Evolutionary conservation across 2,329 filamentous ascomycete species (phyloP), one percentile per base, ranked within the genome.

Genomic region (Exophiala viscosa): DNA sequence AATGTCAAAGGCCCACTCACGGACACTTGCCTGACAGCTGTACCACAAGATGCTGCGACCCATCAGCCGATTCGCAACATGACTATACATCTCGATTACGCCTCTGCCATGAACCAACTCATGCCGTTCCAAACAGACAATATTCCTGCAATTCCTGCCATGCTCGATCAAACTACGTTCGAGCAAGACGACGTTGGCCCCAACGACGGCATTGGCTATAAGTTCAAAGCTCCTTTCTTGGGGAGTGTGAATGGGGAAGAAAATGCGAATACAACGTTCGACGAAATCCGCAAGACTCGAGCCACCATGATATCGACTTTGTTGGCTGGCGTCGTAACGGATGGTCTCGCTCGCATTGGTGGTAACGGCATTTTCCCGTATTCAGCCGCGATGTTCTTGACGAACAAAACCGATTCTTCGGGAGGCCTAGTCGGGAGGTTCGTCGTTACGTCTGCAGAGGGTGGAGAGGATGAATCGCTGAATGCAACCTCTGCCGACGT

Each of bases 301-400:
- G 47, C 55, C 18, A 57, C 50, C 6, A 45, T 57, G 51, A 57
- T 57, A 47, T 44, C 50, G 5, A 57, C 55, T 14, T 6, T 57
- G 7, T 31, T 57, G 2, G 50, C 55, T 4, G 55, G 55, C 9
- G 45, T 48, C 11, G 38, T 57, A 9, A 57, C 55, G 34, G 55
- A 57, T 40, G 51, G 55, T 31, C 41, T 57, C 14, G 55, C 55
- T 11, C 50, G 55, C 13, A 57, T 54, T 28, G 55, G 51, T 10
- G 55, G 55, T 3, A 54, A 54, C 20, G 55, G 55, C 9, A 45
- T 57, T 17, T 57, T 45, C 33, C 55, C 55, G 3, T 57, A 52
- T 40, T 54, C 55, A 3, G 46, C 55, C 15, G 28, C 55, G 4
- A 57, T 57, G 51, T 57, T 57, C 45, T 31, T 57, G 34, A 53